Base-by-base conservation (phyloP, 768 basidiomycete species). In the Mycena alexandri region DNA sequence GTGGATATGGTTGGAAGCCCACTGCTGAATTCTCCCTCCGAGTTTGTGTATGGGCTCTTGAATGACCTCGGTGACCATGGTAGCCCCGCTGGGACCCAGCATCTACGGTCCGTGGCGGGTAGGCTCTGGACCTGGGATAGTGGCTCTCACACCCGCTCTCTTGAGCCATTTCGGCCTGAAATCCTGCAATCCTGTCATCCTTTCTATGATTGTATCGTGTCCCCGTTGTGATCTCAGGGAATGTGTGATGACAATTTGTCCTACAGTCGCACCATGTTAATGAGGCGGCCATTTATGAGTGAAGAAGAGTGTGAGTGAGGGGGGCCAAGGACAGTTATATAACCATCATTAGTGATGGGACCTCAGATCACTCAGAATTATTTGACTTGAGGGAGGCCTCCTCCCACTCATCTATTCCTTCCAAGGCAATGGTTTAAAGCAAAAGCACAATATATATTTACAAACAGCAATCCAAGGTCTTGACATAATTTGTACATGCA, bases 401-500 rank as follows among this genome's bases (percentile, higher is more conserved):
- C n/a, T n/a, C n/a, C n/a, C n/a, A n/a, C n/a, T n/a, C n/a, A n/a
- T n/a, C n/a, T n/a, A 8, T 48, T 19, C 2, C 16, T 24, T 16
- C 22, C 21, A 48, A 19, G 9, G 47, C 10, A 12, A 48, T 5
- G 22, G 47, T 46, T 46, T 19, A n/a, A 46, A 21, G 22, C 44
- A 46, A 10, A 8, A 11, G n/a, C 44, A 46, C 17, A 46, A 19
- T 21, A n/a, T n/a, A 46, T n/a, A 46, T n/a, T n/a, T n/a, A 46
- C 10, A 46, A n/a, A 10, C n/a, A n/a, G n/a, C n/a, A n/a, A n/a
- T n/a, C n/a, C 22, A 17, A n/a, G n/a, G 22, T 11, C 10, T 11
- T 46, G 44, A n/a, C 44, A 46, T 46, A 46, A 46, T 46, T n/a
- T 46, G 9, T n/a, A n/a, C n/a, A n/a, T n/a, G n/a, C n/a, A n/a